Base-by-base conservation (phyloP, 768 basidiomycete species). In the Mrakia gelida region DNA sequence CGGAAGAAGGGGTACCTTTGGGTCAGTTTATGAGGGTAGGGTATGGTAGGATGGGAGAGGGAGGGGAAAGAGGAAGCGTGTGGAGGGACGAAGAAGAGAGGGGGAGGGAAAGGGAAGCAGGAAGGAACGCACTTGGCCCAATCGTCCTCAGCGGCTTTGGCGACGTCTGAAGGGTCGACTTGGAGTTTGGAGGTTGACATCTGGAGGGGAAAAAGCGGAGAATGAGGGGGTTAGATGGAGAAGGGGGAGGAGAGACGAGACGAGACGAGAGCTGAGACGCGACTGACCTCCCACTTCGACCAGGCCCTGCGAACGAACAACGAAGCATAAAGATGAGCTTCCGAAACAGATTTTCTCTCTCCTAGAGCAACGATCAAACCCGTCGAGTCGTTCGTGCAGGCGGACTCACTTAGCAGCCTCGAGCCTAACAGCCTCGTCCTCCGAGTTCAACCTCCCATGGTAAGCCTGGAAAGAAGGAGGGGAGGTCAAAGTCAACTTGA, bases 211-310 rank as follows among this genome's bases (percentile, higher is more conserved):
- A 54, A 45, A 15, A 67, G 30, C n/a, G n/a, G 16, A 28, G 43
- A 1, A 3, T 7, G 41, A 30, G 38, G 7, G 38, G 26, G 30
- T 78, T 9, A 23, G 30, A 15, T 21, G 23, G n/a, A 11, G 1
- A 75, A 41, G 3, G 28, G 38, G 43, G 30, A 13, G 6, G 26
- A 32, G 45, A 7, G 38, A 45, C 43, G 30, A 32, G 28, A 38
- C 45, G 45, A 2, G 49, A 52, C 18, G 28, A 49, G 18, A 11
- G 6, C 3, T 2, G 49, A 30, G 11, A 49, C 32, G 63, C 43
- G 34, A 56, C 71, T 32, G 43, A 88, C 92, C 92, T 95, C 94
- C 92, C 92, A 96, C 83, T 91, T 92, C 28, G 91, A 86, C 93
- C 94, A 95, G 3, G 92, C 92, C 81, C 59, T 59, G 59, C 49